Evolutionary conservation across 306 rosid species (phyloP), one percentile per base, ranked within the genome.

Genomic region (Lathyrus oleraceus): DNA sequence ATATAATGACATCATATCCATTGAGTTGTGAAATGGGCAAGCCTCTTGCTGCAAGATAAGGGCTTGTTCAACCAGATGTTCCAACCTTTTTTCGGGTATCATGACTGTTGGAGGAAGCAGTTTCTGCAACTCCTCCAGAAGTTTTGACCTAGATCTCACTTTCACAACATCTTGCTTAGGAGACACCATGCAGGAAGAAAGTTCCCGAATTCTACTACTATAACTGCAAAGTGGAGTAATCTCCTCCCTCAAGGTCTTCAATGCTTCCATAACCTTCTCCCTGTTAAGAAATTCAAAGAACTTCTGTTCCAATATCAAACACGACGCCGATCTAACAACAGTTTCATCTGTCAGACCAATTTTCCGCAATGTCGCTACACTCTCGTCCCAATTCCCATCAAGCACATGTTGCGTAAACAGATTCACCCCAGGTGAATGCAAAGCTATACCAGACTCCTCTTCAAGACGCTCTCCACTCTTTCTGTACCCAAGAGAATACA

Each of bases 81-180:
- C 99, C 89, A 95, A 82, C 81, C 99, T 84, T 77, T 85, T 91
- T 59, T 95, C 99, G 20, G 97, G 99, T 71, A 95, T 82, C 93
- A 95, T 86, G 68, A 95, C 74, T 28, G 91, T 82, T 17, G 97
- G 93, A 1, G 97, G 99, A 75, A 95, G 91, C 83, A 95, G 71
- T 76, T 89, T 90, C 87, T 89, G 95, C 85, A 95, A 82, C 73
- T 89, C 91, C 78, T 87, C 95, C 67, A 91, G 81, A 64, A 95
- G 86, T 82, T 85, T 88, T 32, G 95, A 57, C 54, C 95, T 83
- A 73, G 96, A 71, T 79, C 86, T 87, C 66, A 76, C 79, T 81
- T 61, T 81, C 17, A 54, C 40, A 79, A 16, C 70, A 58, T 76
- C 84, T 76, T 65, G 75, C 76, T 81, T 71, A 20, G 76, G 83